Evolutionary conservation across 768 basidiomycete genomes (phyloP), one percentile per base, ranked within the genome.

Genomic region (Leucocoprinus birnbaumii): DNA sequence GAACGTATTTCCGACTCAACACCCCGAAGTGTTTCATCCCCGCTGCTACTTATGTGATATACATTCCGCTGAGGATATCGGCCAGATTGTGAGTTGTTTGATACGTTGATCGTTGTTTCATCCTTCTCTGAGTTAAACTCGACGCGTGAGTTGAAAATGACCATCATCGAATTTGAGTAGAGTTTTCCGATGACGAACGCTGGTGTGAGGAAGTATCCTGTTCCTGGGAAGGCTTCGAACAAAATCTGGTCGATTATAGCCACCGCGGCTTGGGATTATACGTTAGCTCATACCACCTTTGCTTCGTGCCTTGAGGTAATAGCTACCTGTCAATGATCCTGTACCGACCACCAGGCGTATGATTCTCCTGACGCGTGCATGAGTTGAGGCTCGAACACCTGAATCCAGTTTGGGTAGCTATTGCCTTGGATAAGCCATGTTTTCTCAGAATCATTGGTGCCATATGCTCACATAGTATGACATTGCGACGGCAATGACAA

Each of bases 401-500:
- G 43, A 37, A 9, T 58, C 46, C 1, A 54, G 27, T 35, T 49
- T 48, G 0, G 47, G 47, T 13, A 48, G 47, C 47, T 48, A 18
- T 16, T 26, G 11, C 18, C 8, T 8, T 18, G 26, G 21, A 10
- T 13, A n/a, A 48, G 31, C 6, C 6, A 31, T 31, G 11, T 4
- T 18, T 48, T 27, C 7, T 16, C 1, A 34, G 27, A 22, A 31
- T 22, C 19, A 11, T 16, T n/a, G 14, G n/a, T n/a, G n/a, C n/a
- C n/a, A n/a, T n/a, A n/a, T 49, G 38, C 62, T 43, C 35, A 67
- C 42, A 40, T 63, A 67, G 48, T 50, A 65, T 3, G 57, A 53
- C 55, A 61, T 65, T 27, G 56, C 50, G 3, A 53, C 41, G 8
- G 65, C 63, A 52, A 67, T 64, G 14, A 64, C 7, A 37, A 65